Conservation (phyloP, 2,329 filamentous ascomycete genomes). For the Fusarium humuli region DNA sequence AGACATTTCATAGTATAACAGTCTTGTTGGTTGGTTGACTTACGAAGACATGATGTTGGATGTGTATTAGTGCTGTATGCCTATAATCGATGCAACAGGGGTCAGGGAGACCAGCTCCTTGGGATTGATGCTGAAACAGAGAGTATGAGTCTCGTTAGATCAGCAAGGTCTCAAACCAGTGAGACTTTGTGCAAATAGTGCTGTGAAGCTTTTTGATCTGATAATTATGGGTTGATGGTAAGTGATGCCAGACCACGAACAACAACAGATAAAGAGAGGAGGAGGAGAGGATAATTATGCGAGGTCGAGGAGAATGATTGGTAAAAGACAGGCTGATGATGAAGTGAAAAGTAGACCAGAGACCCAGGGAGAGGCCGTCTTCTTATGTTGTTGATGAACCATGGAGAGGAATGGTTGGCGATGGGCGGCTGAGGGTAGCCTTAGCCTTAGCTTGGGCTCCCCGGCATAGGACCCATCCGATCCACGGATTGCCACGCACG, state of each 20-base stretch:
- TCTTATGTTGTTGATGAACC: constrained; percentile 42
- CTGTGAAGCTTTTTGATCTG: constrained; percentile 39
- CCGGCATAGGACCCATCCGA: constrained; percentile 41
- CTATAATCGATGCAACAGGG: constrained; percentile 33
- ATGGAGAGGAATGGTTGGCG: constrained; percentile 39
- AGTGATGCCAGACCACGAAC: constrained; percentile 42
- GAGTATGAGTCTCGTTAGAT: constrained; percentile 16
- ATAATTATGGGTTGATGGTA: constrained; percentile 16
- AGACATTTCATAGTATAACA: constrained; percentile 3
- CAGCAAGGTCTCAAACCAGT: constrained; percentile 6
- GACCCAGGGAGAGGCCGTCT: constrained; percentile 48
- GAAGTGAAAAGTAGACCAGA: constrained; percentile 21
- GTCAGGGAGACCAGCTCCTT: constrained; percentile 44
- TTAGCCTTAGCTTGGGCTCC: constrained; percentile 10
- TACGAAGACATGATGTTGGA: constrained; percentile 52
- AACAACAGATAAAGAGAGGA: constrained; percentile 9
- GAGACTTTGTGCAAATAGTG: constrained; percentile 13
- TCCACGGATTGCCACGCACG: constrained; percentile 28
- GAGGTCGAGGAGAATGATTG: constrained; percentile 37
- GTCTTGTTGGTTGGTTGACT: constrained; percentile 32
- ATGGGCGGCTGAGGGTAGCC: constrained; percentile 26
- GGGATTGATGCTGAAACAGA: constrained; percentile 24
- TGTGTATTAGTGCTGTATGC: constrained; percentile 39
- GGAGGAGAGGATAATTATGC: constrained; percentile 8
- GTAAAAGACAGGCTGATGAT: constrained; percentile 43